Conservation (phyloP, 2,329 filamentous ascomycete genomes). For the Penicillium sp. region DNA sequence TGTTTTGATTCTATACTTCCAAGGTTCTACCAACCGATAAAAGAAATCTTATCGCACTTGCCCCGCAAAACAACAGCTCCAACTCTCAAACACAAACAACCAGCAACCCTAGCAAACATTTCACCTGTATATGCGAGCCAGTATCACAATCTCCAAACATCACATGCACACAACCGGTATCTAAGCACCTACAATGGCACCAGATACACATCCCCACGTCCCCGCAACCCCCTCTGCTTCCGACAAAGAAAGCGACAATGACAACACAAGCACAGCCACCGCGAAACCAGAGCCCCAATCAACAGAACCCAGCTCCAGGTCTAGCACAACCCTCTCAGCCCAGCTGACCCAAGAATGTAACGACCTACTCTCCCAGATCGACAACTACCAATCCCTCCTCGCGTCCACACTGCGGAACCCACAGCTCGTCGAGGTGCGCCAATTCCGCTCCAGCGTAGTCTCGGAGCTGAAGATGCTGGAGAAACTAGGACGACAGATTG, state of each 20-base stretch:
- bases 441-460: conserved; percentile 50
- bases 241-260: not conserved
- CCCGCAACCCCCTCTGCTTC: not conserved
- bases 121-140: not conserved
- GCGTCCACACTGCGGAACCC: conserved; percentile 44
- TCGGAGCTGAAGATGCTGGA: conserved; percentile 52
- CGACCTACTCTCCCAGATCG: conserved; percentile 47
- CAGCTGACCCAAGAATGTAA: conserved; percentile 42
- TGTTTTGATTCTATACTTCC: not conserved
- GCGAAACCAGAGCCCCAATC: not conserved
- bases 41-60: not conserved
- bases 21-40: not conserved
- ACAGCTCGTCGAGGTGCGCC: conserved; percentile 51
- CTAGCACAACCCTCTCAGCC: conserved; percentile 26
- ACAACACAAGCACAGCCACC: conserved; percentile 5
- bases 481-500: conserved; percentile 39
- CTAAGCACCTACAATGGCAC: not conserved
- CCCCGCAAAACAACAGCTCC: not conserved
- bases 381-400: conserved; percentile 46
- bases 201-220: not conserved
- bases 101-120: not conserved
- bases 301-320: conserved; percentile 3
- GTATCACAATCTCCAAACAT: not conserved
- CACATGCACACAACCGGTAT: not conserved
- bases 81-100: not conserved